Base-by-base conservation (phyloP, 495 filamentous ascomycete genomes). In the Penicillium daleae region DNA sequence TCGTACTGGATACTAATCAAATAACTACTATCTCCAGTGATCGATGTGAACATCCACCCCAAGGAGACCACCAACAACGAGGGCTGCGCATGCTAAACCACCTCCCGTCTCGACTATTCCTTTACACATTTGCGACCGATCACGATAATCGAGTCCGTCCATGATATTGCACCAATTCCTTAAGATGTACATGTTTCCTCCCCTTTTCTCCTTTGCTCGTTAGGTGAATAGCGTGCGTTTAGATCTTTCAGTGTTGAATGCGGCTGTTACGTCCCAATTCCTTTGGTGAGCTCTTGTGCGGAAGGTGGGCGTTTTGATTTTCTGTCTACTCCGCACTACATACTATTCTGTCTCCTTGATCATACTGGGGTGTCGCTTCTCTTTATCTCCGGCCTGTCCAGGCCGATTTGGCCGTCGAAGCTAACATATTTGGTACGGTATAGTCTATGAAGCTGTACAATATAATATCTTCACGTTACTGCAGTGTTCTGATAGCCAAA, bases 41-140 rank as follows among this genome's bases (percentile, higher is more conserved):
- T 97, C 71, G 92, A 97, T 79, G 93, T 97, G 65, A 94, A 93
- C 70, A 96, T 94, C 67, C 93, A 88, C 66, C 86, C 86, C 57
- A 86, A 85, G 66, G 83, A 89, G 65, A 83, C 85, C 49, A 79
- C 86, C 61, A 84, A 80, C 68, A 91, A 93, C 74, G 90, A 96
- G 57, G 87, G 91, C 62, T 96, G 92, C 75, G 84, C 89, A 51
- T 97, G 92, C 76, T 97, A 84, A 78, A 52, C 51, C 53, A 48
- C 46, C 59, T 50, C 26, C 49, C 42, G 49, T 33, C 33, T 49
- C 19, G 12, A 52, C 49, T 12, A 48, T 62, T 29, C 51, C 24
- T 57, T 60, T 63, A 62, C 50, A 59, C 58, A 62, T 52, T 63
- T 37, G 52, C 68, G 65, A 72, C 71, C 72, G 70, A 77, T 74